phyloP scores from a whole-genome alignment of 1,284 basidiomycete species.

The Macrocystidia cucumis region DNA sequence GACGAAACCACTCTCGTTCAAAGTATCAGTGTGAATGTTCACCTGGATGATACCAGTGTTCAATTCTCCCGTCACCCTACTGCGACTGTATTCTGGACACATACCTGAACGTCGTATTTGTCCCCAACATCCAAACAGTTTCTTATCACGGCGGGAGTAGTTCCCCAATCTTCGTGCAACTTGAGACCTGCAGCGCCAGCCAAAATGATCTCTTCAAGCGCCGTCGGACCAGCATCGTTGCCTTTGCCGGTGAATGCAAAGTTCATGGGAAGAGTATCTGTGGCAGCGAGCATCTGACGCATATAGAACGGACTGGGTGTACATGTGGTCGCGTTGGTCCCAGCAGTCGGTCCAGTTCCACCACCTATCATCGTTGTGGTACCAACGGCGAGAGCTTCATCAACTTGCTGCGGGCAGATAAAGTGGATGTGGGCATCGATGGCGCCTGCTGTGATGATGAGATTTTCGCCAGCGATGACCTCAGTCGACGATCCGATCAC shows the following conservation, averaged over 20 bases:
- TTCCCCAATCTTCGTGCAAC: slow-evolving; percentile 98
- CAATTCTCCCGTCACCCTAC: not conserved
- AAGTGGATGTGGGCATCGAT: slow-evolving; percentile 92
- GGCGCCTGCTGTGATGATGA: slow-evolving; percentile 91
- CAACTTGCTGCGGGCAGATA: slow-evolving; percentile 90
- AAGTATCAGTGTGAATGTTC: slow-evolving; percentile 96
- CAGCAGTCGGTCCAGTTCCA: slow-evolving; percentile 89
- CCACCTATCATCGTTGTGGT: slow-evolving; percentile 90
- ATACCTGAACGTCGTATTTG: slow-evolving; percentile 89
- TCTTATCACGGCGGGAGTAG: slow-evolving; percentile 81
- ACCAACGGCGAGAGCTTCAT: slow-evolving; percentile 60
- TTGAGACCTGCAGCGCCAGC: slow-evolving; percentile 93
- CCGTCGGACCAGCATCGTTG: slow-evolving; percentile 75
- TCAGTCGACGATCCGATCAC: slow-evolving; percentile 86
- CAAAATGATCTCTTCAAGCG: slow-evolving; percentile 77
- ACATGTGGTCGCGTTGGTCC: slow-evolving; percentile 92
- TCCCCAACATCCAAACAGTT: slow-evolving; percentile 81
- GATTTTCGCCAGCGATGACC: slow-evolving; percentile 91
- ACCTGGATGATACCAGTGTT: slow-evolving; percentile 39
- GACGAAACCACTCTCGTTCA: slow-evolving; percentile 93
- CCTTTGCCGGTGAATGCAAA: slow-evolving; percentile 93
- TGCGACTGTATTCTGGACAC: slow-evolving; percentile 8
- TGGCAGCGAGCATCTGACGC: slow-evolving; percentile 82
- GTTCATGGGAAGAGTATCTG: slow-evolving; percentile 87
- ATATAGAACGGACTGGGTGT: slow-evolving; percentile 88